phyloP scores from a whole-genome alignment of 805 yeast species.

The Candida insectorum region DNA sequence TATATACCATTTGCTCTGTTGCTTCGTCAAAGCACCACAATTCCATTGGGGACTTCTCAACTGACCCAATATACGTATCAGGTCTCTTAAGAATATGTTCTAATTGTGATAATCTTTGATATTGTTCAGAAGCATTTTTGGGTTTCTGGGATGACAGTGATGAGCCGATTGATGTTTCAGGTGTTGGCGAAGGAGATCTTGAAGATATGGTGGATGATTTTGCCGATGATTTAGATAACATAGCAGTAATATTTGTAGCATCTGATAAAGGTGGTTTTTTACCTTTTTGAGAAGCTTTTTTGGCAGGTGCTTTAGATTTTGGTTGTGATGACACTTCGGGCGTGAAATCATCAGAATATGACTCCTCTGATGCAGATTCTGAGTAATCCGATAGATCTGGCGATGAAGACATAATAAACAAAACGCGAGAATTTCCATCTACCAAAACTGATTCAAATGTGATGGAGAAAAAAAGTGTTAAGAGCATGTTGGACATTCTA shows the following conservation, averaged over 20 bases:
- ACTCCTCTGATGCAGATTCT: constrained; percentile 3
- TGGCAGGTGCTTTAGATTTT: neutral
- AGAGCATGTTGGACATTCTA: no score
- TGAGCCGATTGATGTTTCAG: constrained; percentile 7
- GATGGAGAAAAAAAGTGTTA: neutral
- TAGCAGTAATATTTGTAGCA: constrained; percentile 17
- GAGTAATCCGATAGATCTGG: constrained; percentile 9
- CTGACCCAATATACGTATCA: constrained; percentile 95
- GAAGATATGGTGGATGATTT: constrained; percentile 4
- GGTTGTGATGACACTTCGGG: constrained; percentile 7
- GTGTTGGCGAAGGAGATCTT: constrained; percentile 5
- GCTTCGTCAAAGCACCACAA: constrained; percentile 78
- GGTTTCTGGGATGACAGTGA: constrained; percentile 7
- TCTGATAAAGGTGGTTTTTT: constrained; percentile 19
- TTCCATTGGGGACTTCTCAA: constrained; percentile 72
- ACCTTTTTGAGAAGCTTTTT: neutral
- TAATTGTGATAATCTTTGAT: constrained; percentile 90
- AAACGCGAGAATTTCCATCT: constrained; percentile 1
- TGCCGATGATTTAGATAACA: constrained; percentile 3
- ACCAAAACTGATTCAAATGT: neutral
- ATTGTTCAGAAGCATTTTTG: constrained; percentile 59
- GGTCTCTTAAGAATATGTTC: constrained; percentile 97
- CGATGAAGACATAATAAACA: constrained; percentile 10
- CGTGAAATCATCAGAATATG: constrained; percentile 15
- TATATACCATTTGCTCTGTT: constrained; percentile 41